These are phyloP conservation scores for Chaetoceros tenuissimus DNA, from an alignment of 108 stramenopile species.

Conservation along the genomic window DNA sequence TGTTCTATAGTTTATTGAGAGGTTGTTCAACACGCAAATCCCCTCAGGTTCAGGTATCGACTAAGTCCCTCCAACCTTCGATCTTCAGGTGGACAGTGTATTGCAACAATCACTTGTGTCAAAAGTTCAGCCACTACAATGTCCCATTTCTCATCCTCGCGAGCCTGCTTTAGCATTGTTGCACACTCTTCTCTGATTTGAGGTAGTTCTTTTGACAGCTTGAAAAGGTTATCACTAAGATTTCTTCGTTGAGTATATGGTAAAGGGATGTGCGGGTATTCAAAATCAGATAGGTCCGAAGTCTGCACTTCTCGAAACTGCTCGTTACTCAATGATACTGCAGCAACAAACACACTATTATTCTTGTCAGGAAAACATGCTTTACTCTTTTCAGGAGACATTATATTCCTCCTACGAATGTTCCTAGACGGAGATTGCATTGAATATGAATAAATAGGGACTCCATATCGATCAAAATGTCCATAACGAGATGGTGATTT, in stretches of 20 bases:
- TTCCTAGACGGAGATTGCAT: not conserved
- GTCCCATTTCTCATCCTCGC: constrained; percentile 69
- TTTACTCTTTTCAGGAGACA: not conserved
- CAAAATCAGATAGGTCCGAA: constrained; percentile 25
- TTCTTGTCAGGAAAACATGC: constrained; percentile 5
- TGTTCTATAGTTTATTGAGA: too few species aligned
- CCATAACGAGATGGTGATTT: not conserved
- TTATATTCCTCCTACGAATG: not conserved
- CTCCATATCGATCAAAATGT: not conserved
- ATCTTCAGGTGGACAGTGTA: constrained; percentile 57
- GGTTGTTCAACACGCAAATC: constrained; percentile 52
- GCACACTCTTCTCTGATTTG: constrained; percentile 64
- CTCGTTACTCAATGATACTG: constrained; percentile 48
- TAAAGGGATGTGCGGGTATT: constrained; percentile 58
- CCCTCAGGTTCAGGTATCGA: constrained; percentile 55
- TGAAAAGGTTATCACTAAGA: constrained; percentile 64
- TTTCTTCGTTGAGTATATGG: constrained; percentile 69
- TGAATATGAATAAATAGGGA: not conserved
- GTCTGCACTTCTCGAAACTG: constrained; percentile 56
- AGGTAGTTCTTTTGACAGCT: constrained; percentile 57
- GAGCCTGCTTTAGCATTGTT: constrained; percentile 55
- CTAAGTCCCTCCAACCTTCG: constrained; percentile 58
- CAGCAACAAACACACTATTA: constrained; percentile 55
- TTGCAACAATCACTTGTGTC: constrained; percentile 66
- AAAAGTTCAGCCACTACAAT: constrained; percentile 75